A percentile compares a stretch with the other conserved stretches of the same genome.
These are phyloP conservation scores for Penicillium sp. DNA, from an alignment of 2,329 filamentous ascomycete species.

Conservation along the genomic window DNA sequence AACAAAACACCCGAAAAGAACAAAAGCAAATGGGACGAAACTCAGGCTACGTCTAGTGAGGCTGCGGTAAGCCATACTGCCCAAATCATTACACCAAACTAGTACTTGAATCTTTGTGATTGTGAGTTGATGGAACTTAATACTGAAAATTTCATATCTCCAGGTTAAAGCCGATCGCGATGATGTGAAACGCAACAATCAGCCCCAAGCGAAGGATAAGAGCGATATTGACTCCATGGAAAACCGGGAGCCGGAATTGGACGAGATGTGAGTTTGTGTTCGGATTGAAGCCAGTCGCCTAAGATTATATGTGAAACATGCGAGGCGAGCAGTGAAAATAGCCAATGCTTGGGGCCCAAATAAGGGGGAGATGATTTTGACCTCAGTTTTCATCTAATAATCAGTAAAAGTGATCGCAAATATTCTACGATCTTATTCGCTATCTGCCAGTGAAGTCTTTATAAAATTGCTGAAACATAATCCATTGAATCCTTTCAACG, in stretches of 20 bases:
- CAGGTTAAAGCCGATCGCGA: neutral
- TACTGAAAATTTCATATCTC: neutral
- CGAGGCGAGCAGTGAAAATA: no score
- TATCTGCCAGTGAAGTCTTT: no score
- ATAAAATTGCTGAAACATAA: no score
- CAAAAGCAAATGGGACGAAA: neutral
- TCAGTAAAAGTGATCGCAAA: no score
- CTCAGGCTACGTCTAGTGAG: neutral
- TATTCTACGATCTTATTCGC: no score
- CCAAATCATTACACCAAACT: neutral
- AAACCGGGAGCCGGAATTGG: neutral
- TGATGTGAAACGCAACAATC: neutral
- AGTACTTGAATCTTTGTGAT: neutral
- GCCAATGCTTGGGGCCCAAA: no score
- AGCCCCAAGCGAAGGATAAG: neutral
- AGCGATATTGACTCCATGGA: neutral
- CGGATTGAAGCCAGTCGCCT: no score
- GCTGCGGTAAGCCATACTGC: neutral
- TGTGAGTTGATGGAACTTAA: neutral
- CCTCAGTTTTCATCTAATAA: no score
- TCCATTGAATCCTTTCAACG: no score
- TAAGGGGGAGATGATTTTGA: no score
- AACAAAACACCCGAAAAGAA: neutral
- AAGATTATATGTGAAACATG: no score
- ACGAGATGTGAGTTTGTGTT: neutral